Base-by-base conservation (phyloP, 2,329 filamentous ascomycete species). In the Alternaria burnsii region DNA sequence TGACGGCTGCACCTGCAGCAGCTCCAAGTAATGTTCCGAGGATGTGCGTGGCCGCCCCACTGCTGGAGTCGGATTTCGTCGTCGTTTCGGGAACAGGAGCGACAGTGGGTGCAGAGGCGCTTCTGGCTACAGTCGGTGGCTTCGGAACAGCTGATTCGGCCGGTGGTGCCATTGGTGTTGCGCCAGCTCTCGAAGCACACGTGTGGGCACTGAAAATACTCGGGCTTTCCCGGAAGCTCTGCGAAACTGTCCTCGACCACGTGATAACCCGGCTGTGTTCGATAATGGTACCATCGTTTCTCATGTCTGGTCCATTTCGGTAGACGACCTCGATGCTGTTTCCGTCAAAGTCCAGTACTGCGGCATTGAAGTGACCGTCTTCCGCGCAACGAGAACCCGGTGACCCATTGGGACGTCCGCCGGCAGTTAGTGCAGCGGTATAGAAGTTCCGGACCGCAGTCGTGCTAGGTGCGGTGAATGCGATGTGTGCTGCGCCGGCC, bases 261-360 rank as follows among this genome's bases (percentile, higher is more conserved):
- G 77, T 80, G 55, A 84, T 73, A 18, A 86, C 82, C 40, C 78
- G 79, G 63, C 78, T 80, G 52, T 81, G 76, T 63, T 80, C 74
- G 38, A 79, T 71, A 18, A 82, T 76, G 20, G 79, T 75, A 3
- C 74, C 77, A 54, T 81, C 78, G 44, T 79, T 76, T 60, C 65
- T 70, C 64, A 75, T 63, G 60, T 75, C 76, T 38, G 76, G 77
- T 41, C 75, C 78, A 54, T 81, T 80, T 53, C 83, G 82, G 75
- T 88, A 91, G 51, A 94, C 87, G 30, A 92, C 90, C 74, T 95
- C 91, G 74, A 97, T 88, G 69, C 86, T 91, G 80, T 97, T 96
- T 52, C 91, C 91, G 80, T 97, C 92, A 55, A 92, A 85, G 78
- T 97, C 93, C 61, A 88, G 85, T 41, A 93, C 81, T 7, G 86